Conservation (phyloP, 176 grass and related monocot genomes). For the Lolium perenne region DNA sequence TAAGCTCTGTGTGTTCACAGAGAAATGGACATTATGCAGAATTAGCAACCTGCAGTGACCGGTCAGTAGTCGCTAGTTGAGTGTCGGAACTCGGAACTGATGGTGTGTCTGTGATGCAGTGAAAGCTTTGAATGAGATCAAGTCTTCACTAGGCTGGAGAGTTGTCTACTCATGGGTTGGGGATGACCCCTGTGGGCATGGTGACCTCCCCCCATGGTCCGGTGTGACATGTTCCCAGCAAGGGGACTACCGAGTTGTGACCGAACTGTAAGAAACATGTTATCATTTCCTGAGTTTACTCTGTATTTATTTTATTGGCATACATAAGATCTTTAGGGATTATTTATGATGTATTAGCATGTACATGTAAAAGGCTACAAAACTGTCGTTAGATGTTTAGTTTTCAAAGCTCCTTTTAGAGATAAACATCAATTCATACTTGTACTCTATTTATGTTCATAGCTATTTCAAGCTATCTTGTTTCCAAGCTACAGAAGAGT, state of each 20-base stretch:
- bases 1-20: neutral
- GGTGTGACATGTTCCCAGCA: conserved; percentile 95
- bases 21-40: neutral
- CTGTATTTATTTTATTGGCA: neutral
- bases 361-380: neutral
- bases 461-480: neutral
- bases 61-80: neutral
- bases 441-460: neutral
- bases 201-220: conserved; percentile 92
- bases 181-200: conserved; percentile 93
- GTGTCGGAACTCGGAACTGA: conserved; percentile 6
- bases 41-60: neutral
- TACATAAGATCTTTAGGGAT: neutral
- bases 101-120: conserved; percentile 60
- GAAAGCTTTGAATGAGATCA: conserved; percentile 98
- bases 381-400: neutral
- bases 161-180: conserved; percentile 99
- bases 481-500: neutral
- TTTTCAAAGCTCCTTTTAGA: neutral
- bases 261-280: conserved; percentile 76
- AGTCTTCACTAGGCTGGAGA: conserved; percentile 93
- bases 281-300: conserved; percentile 28
- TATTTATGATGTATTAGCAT: neutral
- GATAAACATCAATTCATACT: neutral
- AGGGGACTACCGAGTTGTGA: conserved; percentile 98